Percentiles rank a stretch among this genome's conserved stretches.
These are phyloP conservation scores for Cadophora sp. DNA, from an alignment of 2,329 filamentous ascomycete species.

Conservation along the genomic window DNA sequence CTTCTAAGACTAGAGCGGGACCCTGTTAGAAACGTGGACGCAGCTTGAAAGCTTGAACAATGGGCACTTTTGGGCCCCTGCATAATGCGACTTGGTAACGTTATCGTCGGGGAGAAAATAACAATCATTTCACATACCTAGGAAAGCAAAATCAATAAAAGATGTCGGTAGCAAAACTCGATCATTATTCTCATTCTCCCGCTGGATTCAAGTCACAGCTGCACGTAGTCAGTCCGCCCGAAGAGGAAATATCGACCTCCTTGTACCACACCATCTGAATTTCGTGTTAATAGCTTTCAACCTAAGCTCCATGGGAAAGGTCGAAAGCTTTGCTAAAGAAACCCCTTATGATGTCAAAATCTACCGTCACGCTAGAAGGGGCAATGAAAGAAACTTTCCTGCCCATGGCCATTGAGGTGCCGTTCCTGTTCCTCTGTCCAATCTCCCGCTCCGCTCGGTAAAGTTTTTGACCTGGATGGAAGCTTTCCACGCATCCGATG, in stretches of 20 bases:
- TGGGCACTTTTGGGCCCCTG: background rate
- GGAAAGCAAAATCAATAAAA: no score
- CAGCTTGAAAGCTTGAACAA: slow-evolving; percentile 8
- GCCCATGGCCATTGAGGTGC: slow-evolving; percentile 12
- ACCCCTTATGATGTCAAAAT: background rate
- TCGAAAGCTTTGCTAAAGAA: slow-evolving; percentile 1
- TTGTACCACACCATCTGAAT: background rate
- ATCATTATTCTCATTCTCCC: background rate
- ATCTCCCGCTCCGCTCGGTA: background rate
- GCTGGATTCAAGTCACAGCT: no score
- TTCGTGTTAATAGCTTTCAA: background rate
- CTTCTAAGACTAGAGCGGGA: background rate
- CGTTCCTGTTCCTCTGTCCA: background rate
- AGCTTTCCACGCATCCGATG: background rate
- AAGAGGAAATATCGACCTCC: no score
- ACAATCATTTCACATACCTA: no score
- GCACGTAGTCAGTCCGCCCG: no score
- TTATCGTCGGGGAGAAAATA: background rate
- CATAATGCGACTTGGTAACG: background rate
- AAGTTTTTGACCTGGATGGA: background rate
- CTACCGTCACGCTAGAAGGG: background rate
- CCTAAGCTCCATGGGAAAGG: slow-evolving; percentile 9
- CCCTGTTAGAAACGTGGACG: background rate
- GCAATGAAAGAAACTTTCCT: slow-evolving; percentile 4
- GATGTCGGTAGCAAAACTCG: background rate